Conservation (phyloP, 257 asterid species). For the Anisodus acutangulus region DNA sequence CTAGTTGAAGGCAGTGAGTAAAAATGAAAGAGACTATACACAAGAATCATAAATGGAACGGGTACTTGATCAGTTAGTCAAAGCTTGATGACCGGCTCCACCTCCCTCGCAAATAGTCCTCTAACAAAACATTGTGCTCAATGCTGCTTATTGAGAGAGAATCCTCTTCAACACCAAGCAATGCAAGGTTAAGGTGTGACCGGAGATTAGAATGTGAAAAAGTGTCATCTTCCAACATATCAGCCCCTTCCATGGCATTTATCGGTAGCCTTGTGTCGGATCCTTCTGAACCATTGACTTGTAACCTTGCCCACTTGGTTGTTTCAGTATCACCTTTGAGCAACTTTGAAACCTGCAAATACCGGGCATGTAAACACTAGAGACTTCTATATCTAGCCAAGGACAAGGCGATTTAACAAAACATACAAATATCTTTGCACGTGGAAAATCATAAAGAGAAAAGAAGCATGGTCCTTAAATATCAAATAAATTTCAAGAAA, state of each 20-base stretch:
- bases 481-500: neutral
- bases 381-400: neutral
- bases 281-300: conserved; percentile 63
- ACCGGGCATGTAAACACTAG: neutral
- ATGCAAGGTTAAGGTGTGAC: conserved; percentile 81
- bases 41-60: conserved; percentile 35
- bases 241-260: conserved; percentile 53
- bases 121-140: conserved; percentile 74
- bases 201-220: conserved; percentile 69
- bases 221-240: conserved; percentile 65
- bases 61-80: conserved; percentile 50
- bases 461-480: neutral
- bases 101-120: conserved; percentile 80
- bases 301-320: conserved; percentile 72
- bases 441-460: neutral
- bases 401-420: neutral
- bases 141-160: conserved; percentile 77
- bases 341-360: conserved; percentile 67
- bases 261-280: conserved; percentile 36
- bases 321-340: conserved; percentile 75
- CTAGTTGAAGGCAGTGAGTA: neutral
- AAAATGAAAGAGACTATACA: conserved; percentile 24
- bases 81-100: conserved; percentile 94
- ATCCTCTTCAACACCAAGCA: conserved; percentile 80
- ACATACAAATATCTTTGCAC: neutral